phyloP scores from a whole-genome alignment of 2,329 filamentous ascomycete genomes.

The Trichoderma simmonsii region DNA sequence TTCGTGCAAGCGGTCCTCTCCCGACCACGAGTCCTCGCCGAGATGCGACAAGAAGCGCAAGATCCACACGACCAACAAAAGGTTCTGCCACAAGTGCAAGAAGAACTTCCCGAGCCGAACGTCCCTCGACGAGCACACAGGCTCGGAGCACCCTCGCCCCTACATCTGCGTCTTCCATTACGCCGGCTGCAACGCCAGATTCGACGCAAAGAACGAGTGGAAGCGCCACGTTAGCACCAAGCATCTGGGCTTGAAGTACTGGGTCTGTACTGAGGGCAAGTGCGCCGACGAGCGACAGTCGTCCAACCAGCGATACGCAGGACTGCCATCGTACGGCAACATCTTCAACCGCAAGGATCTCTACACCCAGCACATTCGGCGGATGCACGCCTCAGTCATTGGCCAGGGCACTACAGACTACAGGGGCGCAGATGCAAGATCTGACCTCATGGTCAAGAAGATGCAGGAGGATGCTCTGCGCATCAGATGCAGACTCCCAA shows the following conservation, averaged over 20 bases:
- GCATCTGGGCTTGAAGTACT: constrained; percentile 72
- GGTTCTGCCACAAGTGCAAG: constrained; percentile 23
- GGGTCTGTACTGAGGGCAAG: constrained; percentile 66
- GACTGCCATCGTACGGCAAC: constrained; percentile 50
- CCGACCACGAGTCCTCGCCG: not conserved
- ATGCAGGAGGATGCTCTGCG: constrained; percentile 59
- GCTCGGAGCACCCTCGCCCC: constrained; percentile 51
- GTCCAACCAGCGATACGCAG: constrained; percentile 14
- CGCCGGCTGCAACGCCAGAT: constrained; percentile 71
- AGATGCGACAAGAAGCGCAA: not conserved
- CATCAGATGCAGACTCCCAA: constrained; percentile 60
- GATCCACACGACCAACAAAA: not conserved
- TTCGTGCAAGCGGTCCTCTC: not conserved
- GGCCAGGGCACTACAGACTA: constrained; percentile 38
- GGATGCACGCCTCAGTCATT: constrained; percentile 67
- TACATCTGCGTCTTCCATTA: constrained; percentile 77
- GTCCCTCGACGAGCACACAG: constrained; percentile 41
- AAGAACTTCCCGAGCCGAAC: constrained; percentile 43
- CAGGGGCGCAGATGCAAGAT: constrained; percentile 36
- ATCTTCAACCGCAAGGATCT: constrained; percentile 89
- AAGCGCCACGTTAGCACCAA: constrained; percentile 82
- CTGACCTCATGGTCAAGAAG: constrained; percentile 53
- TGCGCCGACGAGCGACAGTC: constrained; percentile 41
- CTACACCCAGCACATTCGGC: constrained; percentile 81
- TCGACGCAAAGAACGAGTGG: constrained; percentile 89